phyloP scores from a whole-genome alignment of 2,329 filamentous ascomycete species.

The Trichoderma semiorbis region DNA sequence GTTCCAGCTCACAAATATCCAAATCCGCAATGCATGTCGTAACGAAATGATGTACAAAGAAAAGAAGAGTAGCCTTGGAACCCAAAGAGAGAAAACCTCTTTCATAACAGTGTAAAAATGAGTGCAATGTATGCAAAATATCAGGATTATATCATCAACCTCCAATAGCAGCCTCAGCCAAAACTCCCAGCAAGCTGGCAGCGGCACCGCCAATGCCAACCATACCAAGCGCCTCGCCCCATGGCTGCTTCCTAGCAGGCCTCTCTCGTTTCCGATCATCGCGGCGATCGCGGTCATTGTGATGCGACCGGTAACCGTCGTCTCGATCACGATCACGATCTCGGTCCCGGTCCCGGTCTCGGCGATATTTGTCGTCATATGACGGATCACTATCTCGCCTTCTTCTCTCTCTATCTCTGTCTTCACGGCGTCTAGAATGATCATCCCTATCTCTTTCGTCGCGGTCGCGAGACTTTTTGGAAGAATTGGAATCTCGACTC shows the following conservation, averaged over 20 bases:
- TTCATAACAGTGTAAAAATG: neutral
- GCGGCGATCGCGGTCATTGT: constrained; percentile 38
- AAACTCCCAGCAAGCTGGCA: constrained; percentile 54
- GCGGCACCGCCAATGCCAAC: constrained; percentile 60
- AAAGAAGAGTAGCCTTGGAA: neutral
- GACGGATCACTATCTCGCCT: constrained; percentile 26
- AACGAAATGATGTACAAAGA: neutral
- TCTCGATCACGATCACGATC: constrained; percentile 19
- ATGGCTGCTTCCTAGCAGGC: constrained; percentile 41
- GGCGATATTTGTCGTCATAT: neutral
- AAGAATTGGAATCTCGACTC: constrained; percentile 21
- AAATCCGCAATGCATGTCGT: neutral
- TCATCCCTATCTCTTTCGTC: constrained; percentile 27
- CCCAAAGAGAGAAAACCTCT: neutral
- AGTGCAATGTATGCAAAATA: neutral
- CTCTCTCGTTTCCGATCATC: constrained; percentile 38
- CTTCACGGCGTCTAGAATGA: neutral
- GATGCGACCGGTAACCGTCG: constrained; percentile 25
- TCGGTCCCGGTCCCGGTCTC: neutral
- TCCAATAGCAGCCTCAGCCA: constrained; percentile 52
- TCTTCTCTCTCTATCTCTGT: neutral
- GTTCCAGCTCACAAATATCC: neutral
- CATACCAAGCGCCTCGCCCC: constrained; percentile 53
- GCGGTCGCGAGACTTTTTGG: constrained; percentile 27
- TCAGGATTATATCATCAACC: neutral